Base-by-base conservation (phyloP, 495 filamentous ascomycete genomes). In the Niebla homalea region DNA sequence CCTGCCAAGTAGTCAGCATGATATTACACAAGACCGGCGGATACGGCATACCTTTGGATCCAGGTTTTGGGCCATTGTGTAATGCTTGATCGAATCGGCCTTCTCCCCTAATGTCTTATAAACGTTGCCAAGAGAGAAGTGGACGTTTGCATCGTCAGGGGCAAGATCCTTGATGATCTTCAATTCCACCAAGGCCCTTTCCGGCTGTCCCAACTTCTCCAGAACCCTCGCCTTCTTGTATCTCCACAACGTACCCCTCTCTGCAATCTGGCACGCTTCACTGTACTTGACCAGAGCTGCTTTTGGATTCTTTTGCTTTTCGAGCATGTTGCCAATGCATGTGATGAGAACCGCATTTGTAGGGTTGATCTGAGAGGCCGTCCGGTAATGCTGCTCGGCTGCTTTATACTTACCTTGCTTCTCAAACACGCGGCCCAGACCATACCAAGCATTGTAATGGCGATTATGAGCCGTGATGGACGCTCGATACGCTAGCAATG, bases 391-490 rank as follows among this genome's bases (percentile, higher is more conserved):
- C 41, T 81, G 80, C 58, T 93, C 83, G 12, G 90, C 90, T 60
- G 84, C 81, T 29, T 92, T 86, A 51, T 85, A 89, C 63, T 89
- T 93, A 63, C 92, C 92, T 62, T 94, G 80, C 62, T 89, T 94
- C 62, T 97, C 92, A 60, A 87, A 94, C 2, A 94, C 89, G 43
- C 81, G 83, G 3, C 87, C 92, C 40, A 98, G 78, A 23, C 92
- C 92, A 61, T 98, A 98, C 78, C 89, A 97, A 23, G 89, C 90
- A 61, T 95, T 95, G 67, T 96, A 98, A 66, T 95, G 88, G 14
- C 93, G 77, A 46, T 73, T 80, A 56, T 98, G 89, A 0, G 86
- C 87, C 29, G 79, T 74, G 53, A 97, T 83, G 2, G 85, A 87
- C 23, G 77, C 73, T 36, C 92, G 79, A 61, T 95, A 98, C 12